Evolutionary conservation across 2,329 filamentous ascomycete species (phyloP).

Genomic region (Botrytis galanthina): DNA sequence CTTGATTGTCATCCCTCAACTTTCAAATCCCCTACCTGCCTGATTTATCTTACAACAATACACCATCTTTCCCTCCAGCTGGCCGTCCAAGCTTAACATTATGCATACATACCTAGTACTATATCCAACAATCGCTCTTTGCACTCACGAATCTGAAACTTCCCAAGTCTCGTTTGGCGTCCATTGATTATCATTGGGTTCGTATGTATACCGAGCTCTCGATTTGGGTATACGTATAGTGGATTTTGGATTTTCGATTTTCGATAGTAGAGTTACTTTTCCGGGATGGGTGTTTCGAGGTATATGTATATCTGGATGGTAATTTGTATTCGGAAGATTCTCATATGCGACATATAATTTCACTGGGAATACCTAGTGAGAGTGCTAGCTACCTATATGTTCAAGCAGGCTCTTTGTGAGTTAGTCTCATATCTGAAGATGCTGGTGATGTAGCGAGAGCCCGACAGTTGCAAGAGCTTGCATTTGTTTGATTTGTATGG

Average conservation of each 20-base stretch:
- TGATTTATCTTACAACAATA: not conserved
- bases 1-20: constrained; percentile 18
- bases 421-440: not conserved
- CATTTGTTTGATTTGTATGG: not conserved
- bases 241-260: not conserved
- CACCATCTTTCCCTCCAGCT: not conserved
- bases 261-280: not conserved
- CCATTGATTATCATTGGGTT: not conserved
- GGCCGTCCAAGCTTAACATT: no score
- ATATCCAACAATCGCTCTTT: not conserved
- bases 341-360: not conserved
- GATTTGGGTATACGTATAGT: not conserved
- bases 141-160: not conserved
- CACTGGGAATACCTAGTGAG: no score
- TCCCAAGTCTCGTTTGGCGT: not conserved
- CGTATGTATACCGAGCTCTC: not conserved
- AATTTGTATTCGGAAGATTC: not conserved
- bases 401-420: not conserved
- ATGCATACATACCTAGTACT: not conserved
- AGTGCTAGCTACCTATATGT: no score
- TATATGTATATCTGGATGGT: not conserved
- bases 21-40: not conserved
- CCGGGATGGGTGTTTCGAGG: not conserved
- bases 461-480: not conserved
- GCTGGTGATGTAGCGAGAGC: not conserved